phyloP scores from a whole-genome alignment of 2,329 filamentous ascomycete genomes.

The Epichloe hybrida region DNA sequence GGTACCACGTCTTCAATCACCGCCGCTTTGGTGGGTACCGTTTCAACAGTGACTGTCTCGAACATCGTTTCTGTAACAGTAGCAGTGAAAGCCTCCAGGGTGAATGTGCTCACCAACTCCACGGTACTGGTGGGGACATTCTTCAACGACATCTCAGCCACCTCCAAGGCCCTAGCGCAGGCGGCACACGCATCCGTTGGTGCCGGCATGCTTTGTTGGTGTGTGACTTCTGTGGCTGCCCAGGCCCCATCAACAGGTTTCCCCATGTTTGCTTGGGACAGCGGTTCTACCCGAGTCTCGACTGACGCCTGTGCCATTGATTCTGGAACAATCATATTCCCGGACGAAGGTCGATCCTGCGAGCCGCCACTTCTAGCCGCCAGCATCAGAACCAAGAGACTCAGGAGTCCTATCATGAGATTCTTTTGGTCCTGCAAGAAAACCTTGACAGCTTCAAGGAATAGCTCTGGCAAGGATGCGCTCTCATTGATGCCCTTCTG shows the following conservation, averaged over 20 bases:
- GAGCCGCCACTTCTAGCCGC: slow-evolving; percentile 23
- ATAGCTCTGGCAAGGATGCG: slow-evolving; percentile 38
- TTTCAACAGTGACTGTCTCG: slow-evolving; percentile 6
- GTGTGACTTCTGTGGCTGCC: slow-evolving; percentile 11
- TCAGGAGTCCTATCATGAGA: slow-evolving; percentile 40
- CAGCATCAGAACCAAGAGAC: slow-evolving; percentile 38
- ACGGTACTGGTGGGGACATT: slow-evolving; percentile 2
- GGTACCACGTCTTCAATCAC: slow-evolving; percentile 3
- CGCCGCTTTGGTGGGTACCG: slow-evolving; percentile 6
- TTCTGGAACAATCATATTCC: neutral
- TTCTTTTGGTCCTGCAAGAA: slow-evolving; percentile 46
- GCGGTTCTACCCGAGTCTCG: neutral
- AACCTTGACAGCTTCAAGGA: slow-evolving; percentile 40
- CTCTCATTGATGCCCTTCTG: slow-evolving; percentile 21
- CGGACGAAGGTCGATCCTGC: slow-evolving; percentile 3
- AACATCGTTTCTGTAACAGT: slow-evolving; percentile 20
- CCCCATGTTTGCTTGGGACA: neutral
- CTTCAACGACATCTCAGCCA: neutral
- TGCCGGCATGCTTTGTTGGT: slow-evolving; percentile 3
- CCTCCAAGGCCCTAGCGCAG: slow-evolving; percentile 7
- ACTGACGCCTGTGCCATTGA: neutral
- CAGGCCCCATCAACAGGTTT: slow-evolving; percentile 12
- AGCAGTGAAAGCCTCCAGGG: slow-evolving; percentile 14
- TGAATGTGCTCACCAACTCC: slow-evolving; percentile 3
- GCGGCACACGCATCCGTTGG: slow-evolving; percentile 12